Base-by-base conservation (phyloP, 441 rosid species). In the Omphalea diandra region DNA sequence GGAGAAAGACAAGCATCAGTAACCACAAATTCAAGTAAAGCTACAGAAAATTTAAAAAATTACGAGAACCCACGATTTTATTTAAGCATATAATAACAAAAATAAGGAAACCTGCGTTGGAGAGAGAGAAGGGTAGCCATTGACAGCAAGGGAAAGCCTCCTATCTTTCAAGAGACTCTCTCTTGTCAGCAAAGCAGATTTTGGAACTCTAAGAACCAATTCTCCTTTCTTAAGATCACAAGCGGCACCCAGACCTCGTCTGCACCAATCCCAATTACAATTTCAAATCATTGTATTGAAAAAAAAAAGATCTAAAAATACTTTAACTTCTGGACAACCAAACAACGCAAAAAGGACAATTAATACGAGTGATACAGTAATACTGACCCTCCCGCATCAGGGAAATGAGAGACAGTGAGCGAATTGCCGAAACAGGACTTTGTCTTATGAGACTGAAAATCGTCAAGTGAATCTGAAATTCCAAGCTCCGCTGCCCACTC, bases 181-280 rank as follows among this genome's bases (percentile, higher is more conserved):
- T 3, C 78, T 73, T 1, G 91, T 91, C 67, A 94, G 29, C 76
- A 94, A 67, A 20, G 90, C 90, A 10, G 85, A 77, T 67, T 76
- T 83, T 3, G 97, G 97, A 65, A 91, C 97, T 74, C 76, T 85
- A 53, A 94, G 84, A 63, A 91, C 72, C 84, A 88, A 62, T 60
- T 91, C 97, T 29, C 97, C 97, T 75, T 70, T 87, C 29, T 54
- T 78, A 31, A 91, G 81, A 71, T 87, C 86, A 66, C 95, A 89
- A 60, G 72, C 85, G 26, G 97, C 91, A 31, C 81, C 87, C 73
- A 94, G 62, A 12, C 98, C 97, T 83, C 98, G 85, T 75, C 95
- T 89, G 71, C 77, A 71, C 41, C 44, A n/a, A n/a, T 17, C 9
- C 24, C 54, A 20, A n/a, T 50, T 50, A 61, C 50, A 47, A 27